Conservation (phyloP, 805 yeast species). For the Novakomyces olei region DNA sequence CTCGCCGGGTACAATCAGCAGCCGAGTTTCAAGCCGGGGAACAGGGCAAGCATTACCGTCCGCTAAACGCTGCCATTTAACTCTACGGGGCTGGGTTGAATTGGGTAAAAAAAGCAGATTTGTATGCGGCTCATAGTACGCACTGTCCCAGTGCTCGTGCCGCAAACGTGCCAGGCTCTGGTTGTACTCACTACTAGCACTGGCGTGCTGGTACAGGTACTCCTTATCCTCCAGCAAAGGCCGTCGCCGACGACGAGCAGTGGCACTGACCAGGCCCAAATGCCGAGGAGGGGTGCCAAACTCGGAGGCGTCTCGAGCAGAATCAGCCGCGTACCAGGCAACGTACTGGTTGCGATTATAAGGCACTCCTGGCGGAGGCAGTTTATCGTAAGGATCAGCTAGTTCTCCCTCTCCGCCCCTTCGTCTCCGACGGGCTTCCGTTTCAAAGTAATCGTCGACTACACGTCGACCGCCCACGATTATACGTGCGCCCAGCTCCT, state of each 20-base stretch:
- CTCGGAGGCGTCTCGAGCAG: conserved; percentile 24
- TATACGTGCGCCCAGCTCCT: conserved; percentile 80
- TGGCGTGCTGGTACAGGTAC: conserved; percentile 71
- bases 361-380: conserved; percentile 22
- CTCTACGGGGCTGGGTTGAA: conserved; percentile 42
- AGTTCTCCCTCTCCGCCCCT: conserved; percentile 37
- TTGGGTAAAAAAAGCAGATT: conserved; percentile 58
- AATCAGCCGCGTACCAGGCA: conserved; percentile 30
- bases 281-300: conserved; percentile 12
- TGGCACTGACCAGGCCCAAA: conserved; percentile 6
- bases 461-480: conserved; percentile 60
- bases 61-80: conserved; percentile 5
- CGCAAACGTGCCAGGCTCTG: conserved; percentile 36
- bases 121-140: conserved; percentile 61
- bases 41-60: background rate
- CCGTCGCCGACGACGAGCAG: conserved; percentile 11
- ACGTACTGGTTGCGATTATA: conserved; percentile 29
- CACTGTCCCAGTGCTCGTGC: conserved; percentile 25
- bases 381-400: conserved; percentile 40
- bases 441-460: conserved; percentile 75
- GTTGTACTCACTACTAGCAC: conserved; percentile 55
- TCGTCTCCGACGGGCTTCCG: conserved; percentile 18
- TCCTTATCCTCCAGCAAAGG: conserved; percentile 34
- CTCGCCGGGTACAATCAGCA: no score
- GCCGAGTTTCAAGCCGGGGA: no score